Evolutionary conservation across 108 stramenopile genomes (phyloP).

Genomic region (Fistulifera pelliculosa): DNA sequence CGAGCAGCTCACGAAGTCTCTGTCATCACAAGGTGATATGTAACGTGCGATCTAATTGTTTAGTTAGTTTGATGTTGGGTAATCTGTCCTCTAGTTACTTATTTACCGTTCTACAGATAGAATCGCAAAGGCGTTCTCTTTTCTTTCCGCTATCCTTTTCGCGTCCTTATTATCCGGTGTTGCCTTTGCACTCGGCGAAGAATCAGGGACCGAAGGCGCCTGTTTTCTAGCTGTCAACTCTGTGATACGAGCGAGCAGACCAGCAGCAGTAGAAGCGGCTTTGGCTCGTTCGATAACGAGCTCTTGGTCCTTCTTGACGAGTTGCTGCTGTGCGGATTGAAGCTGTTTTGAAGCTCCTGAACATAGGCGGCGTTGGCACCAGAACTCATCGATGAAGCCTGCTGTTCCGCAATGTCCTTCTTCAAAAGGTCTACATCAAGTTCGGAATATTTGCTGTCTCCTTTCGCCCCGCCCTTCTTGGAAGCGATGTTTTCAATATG

Average conservation of each 20-base stretch:
- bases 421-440: too few species aligned
- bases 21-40: constrained; percentile 2
- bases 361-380: constrained; percentile 3
- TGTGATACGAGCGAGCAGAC: constrained; percentile 9
- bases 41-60: neutral
- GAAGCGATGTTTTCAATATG: neutral
- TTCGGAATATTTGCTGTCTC: neutral
- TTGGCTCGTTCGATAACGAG: constrained; percentile 13
- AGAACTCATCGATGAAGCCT: neutral
- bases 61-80: too few species aligned
- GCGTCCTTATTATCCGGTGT: too few species aligned
- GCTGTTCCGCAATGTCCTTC: too few species aligned
- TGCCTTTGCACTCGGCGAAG: too few species aligned
- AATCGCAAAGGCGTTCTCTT: neutral
- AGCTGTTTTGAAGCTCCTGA: constrained; percentile 7
- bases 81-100: too few species aligned
- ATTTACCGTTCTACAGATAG: neutral
- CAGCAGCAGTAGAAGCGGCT: constrained; percentile 9
- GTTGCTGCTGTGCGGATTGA: constrained; percentile 5
- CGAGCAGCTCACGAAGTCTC: constrained; percentile 20
- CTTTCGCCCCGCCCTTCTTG: neutral
- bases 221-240: constrained; percentile 4
- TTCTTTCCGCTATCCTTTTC: neutral
- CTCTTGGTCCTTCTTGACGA: constrained; percentile 14
- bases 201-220: too few species aligned